Base-by-base conservation (phyloP, 805 yeast genomes). In the Kregervanrija pseudodelftensis region DNA sequence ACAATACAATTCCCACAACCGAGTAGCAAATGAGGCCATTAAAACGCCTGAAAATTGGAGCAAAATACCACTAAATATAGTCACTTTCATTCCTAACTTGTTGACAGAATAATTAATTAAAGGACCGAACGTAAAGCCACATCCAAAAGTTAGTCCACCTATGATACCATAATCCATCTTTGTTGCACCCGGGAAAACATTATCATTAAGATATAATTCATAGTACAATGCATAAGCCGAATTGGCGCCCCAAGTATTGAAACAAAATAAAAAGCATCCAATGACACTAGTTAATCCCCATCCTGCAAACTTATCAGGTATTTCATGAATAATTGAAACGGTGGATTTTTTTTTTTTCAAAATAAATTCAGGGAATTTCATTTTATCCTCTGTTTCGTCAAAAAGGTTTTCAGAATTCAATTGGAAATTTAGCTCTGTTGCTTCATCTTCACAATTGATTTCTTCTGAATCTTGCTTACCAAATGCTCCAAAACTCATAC, bases 161-260 rank as follows among this genome's bases (percentile, higher is more conserved):
- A 83, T 72, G 36, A 75, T 62, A 8, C 86, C 84, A 57, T 73
- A 83, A 49, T 80, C 85, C 43, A 74, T 61, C 39, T 71, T 72
- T 1, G 70, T 56, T 0, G 82, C 80, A 2, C 81, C 85, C 0
- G 65, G 63, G 50, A 77, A 80, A 0, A 70, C 63, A 36, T 72
- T 61, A 44, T 73, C 57, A 37, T 73, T 70, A 17, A 81, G 49
- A 54, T 79, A 82, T 49, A 68, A 70, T 0, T 82, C 70, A 17
- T 82, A 63, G 49, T 78, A 80, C 3, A 82, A 72, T 31, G 85
- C 82, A 56, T 71, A 83, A 5, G 80, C 82, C 9, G 76, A 64
- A 50, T 81, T 82, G 53, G 81, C 72, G 8, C 91, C 91, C 89
- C 89, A 83, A 0, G 85, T 74, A 33, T 73, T 66, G 51, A 78